Base-by-base conservation (phyloP, 2,329 filamentous ascomycete genomes). In the Leptographium radiaticola region DNA sequence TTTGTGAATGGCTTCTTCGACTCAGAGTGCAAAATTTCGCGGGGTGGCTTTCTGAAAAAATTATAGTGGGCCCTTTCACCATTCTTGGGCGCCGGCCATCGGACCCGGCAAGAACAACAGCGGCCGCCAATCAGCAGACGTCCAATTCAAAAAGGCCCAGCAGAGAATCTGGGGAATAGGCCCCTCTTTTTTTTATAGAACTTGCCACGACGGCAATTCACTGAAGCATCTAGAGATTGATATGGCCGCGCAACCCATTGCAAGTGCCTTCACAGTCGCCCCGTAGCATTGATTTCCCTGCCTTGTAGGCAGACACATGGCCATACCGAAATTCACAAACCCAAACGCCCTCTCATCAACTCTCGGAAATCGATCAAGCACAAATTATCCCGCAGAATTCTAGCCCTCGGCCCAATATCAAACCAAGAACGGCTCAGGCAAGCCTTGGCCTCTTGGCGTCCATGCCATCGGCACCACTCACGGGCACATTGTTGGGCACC, bases 401-500 rank as follows among this genome's bases (percentile, higher is more conserved):
- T 16, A 16, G 25, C 25, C 8, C 38, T 42, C 25, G 15, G 15
- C 40, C 34, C 2, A 25, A 25, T 25, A 5, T 7, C 8, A 36
- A 8, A 38, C 12, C 36, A 36, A 33, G 12, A 52, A 16, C 16
- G 6, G 12, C 33, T 54, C 39, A 59, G 2, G 56, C 49, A 20
- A 59, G 36, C 53, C 71, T 77, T 63, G 76, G 76, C 49, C 79
- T 70, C 64, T 81, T 81, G 2, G 68, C 64, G 53, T 80, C 78
- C 11, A 67, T 44, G 2, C 65, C 67, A 30, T 62, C 64, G 30
- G 34, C 54, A 6, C 61, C 64, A 49, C 56, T 58, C 5, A 53
- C 57, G 2, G 64, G 54, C 13, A 63, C 59, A 47, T 80, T 80
- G 13, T 67, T 68, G 11, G 76, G 68, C 15, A 80, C 66, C 53